Evolutionary conservation across 306 rosid genomes (phyloP).

Genomic region (Cucumis melo): DNA sequence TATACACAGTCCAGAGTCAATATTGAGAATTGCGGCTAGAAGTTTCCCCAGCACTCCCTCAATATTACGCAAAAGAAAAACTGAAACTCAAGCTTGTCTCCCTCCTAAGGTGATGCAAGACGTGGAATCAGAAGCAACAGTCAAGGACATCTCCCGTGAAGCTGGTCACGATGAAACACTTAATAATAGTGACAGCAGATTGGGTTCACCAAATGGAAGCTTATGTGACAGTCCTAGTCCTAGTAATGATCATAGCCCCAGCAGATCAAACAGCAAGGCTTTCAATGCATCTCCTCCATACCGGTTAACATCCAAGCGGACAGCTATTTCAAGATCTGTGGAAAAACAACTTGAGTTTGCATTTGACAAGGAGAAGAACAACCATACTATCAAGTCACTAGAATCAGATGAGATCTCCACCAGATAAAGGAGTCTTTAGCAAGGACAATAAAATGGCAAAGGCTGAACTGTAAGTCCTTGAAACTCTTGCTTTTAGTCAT

Average conservation of each 20-base stretch:
- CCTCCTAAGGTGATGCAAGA: slow-evolving; percentile 27
- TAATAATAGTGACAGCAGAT: slow-evolving; percentile 17
- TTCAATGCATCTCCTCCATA: slow-evolving; percentile 94
- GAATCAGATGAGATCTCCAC: neutral
- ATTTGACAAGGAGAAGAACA: slow-evolving; percentile 22
- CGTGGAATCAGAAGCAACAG: slow-evolving; percentile 20
- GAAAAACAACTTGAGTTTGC: slow-evolving; percentile 85
- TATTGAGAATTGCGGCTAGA: slow-evolving; percentile 72
- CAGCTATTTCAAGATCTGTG: slow-evolving; percentile 66
- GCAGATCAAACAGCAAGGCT: slow-evolving; percentile 33
- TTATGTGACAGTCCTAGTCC: slow-evolving; percentile 49
- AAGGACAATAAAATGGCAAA: neutral
- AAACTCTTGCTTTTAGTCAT: neutral
- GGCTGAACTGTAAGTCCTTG: neutral
- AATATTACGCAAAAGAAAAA: slow-evolving; percentile 67
- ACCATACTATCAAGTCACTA: neutral
- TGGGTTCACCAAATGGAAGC: slow-evolving; percentile 28
- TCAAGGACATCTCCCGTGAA: slow-evolving; percentile 15
- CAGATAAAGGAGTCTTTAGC: neutral
- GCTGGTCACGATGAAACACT: slow-evolving; percentile 24
- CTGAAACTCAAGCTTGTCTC: slow-evolving; percentile 19
- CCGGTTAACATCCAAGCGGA: slow-evolving; percentile 68
- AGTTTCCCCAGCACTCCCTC: slow-evolving; percentile 91
- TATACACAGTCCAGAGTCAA: slow-evolving; percentile 67
- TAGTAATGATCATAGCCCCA: slow-evolving; percentile 24